Evolutionary conservation across 2,329 filamentous ascomycete genomes (phyloP), one percentile per base, ranked within the genome.

Genomic region (Spiromastix sp.): DNA sequence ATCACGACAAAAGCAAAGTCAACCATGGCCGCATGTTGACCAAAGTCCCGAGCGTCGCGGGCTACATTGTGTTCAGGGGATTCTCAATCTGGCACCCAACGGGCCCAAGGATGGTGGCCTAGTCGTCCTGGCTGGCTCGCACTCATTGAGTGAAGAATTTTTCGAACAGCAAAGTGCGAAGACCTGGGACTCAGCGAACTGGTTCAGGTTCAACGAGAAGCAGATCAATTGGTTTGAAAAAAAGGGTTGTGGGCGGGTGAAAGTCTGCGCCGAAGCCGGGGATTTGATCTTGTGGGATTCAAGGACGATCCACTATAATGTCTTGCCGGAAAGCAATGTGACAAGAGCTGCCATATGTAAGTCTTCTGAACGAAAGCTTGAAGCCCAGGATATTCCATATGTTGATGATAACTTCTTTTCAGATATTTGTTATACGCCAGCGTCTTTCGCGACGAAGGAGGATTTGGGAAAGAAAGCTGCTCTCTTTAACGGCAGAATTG

Each of bases 11-110:
- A 13, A 30, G 7, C 48, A 51, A 16, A 47, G 52, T 3, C 58
- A 51, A 17, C 56, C 60, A 2, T 66, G 62, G 62, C 61, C 61
- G 9, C 62, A 66, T 38, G 50, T 55, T 28, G 63, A 66, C 42
- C 58, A 64, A 39, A 55, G 48, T 12, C 60, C 54, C 0, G 40
- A 53, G 4, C 42, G 42, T 15, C 4, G 17, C 30, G 27, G 13
- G 8, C 13, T 30, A 7, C 8, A 30, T 9, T 30, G 27, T 13
- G 27, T 30, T 15, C 27, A 30, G 27, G 27, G 27, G 11, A 30
- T 30, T 13, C 27, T 30, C 8, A 30, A 30, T 15, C 45, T 58
- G 4, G 42, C 41, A 2, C 43, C 38, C 1, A 35, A 42, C 12
- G 53, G 53, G 2, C 52, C 52, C 2, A 30, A 30, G 27, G 27